These are phyloP conservation scores for Cephaloascus albidus DNA, from an alignment of 805 yeast species.

Conservation along the genomic window DNA sequence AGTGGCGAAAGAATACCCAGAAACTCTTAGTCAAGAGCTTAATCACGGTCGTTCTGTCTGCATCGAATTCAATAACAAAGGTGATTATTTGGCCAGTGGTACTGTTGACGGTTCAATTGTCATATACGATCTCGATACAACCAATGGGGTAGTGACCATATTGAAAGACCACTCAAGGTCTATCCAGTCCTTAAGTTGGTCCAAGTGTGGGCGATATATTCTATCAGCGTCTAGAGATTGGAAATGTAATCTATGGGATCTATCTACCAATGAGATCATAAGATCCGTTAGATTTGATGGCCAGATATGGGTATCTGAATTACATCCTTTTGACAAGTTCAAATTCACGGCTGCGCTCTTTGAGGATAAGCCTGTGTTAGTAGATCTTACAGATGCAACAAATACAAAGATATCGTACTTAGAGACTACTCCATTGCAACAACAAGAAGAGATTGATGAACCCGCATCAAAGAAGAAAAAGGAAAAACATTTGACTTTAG, in stretches of 20 bases:
- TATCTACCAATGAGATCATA: conserved; percentile 30
- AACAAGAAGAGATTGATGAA: conserved; percentile 11
- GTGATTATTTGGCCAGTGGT: conserved; percentile 84
- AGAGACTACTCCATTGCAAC: conserved; percentile 8
- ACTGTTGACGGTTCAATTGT: conserved; percentile 63
- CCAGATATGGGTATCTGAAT: conserved; percentile 62
- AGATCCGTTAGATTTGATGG: conserved; percentile 47
- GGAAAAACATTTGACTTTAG: conserved; percentile 37
- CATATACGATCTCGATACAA: conserved; percentile 66
- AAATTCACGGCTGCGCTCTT: conserved; percentile 54
- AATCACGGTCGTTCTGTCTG: conserved; percentile 60
- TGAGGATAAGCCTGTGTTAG: conserved; percentile 52
- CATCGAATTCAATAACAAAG: conserved; percentile 59
- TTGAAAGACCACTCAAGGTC: conserved; percentile 62
- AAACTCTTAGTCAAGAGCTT: conserved; percentile 62
- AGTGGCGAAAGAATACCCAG: conserved; percentile 88
- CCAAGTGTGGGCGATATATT: conserved; percentile 57
- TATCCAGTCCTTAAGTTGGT: conserved; percentile 72
- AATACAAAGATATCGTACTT: conserved; percentile 10
- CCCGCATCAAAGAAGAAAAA: conserved; percentile 13
- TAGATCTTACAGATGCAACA: conserved; percentile 23
- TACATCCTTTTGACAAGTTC: conserved; percentile 38
- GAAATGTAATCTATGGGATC: conserved; percentile 76
- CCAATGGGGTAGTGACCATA: conserved; percentile 41
- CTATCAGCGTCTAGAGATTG: conserved; percentile 75